Base-by-base conservation (phyloP, 2,329 filamentous ascomycete genomes). In the Sporothrix humicola region DNA sequence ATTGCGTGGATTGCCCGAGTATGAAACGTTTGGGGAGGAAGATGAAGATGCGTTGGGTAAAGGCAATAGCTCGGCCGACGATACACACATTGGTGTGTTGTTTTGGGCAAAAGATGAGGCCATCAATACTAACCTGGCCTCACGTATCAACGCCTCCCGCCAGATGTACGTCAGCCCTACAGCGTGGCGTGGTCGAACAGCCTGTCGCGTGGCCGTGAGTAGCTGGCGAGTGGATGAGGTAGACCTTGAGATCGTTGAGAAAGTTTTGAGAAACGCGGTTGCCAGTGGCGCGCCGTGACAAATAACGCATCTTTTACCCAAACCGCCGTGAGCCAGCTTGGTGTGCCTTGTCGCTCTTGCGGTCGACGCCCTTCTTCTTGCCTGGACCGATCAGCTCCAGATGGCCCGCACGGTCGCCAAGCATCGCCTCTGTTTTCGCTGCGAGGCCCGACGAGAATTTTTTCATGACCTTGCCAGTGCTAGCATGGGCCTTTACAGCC, bases 81-180 rank as follows among this genome's bases (percentile, higher is more conserved):
- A 85, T 44, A 87, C 89, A 2, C 92, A 88, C 78, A 91, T 86
- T 26, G 82, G 94, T 74, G 92, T 97, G 7, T 82, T 97, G 3
- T 96, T 98, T 82, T 86, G 91, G 44, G 93, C 94, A 1, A 91
- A 85, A 74, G 85, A 94, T 71, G 83, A 87, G 8, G 79, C 72
- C 0, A 77, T 93, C 37, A 97, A 97, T 77, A 80, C 84, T 1
- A 82, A 84, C 54, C 83, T 98, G n/a, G 90, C 92, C 0, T 83
- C 86, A 9, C 88, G 83, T 71, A 94, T 98, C 77, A 97, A 97
- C 79, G 86, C 82, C 4, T 91, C 88, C 1, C 87, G 90, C 56
- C 89, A 88, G 78, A 91, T 97, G 78, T 97, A 95, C 79, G 92
- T 97, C 5, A 94, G 92, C 74, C 93, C 93, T 0, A 97, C 93